Conservation (phyloP, 176 grass and related monocot species). For the sorghum (Sorghum bicolor) region DNA sequence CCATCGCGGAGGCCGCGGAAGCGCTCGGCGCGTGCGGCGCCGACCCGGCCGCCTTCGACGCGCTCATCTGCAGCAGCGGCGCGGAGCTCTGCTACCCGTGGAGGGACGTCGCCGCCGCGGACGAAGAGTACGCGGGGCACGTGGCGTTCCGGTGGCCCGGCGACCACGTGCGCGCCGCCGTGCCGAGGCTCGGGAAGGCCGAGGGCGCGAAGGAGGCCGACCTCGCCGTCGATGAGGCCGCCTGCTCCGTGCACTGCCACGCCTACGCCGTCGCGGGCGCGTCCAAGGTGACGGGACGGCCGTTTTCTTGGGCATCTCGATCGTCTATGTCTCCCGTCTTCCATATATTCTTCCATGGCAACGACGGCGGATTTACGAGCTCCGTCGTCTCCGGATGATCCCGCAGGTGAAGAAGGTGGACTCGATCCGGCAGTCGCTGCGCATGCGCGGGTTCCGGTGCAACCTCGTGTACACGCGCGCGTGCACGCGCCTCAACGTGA, state of each 20-base stretch:
- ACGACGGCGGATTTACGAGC: neutral
- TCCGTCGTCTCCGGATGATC: too few relatives aligned
- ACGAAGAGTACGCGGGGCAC: conserved; percentile 65
- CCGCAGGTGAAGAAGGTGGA: conserved; percentile 73
- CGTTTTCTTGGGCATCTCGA: neutral
- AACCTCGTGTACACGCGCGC: conserved; percentile 78
- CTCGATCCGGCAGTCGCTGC: conserved; percentile 59
- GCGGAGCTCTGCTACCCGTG: conserved; percentile 90
- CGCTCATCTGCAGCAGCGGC: conserved; percentile 80
- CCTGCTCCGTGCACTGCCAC: conserved; percentile 56
- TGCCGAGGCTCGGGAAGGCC: conserved; percentile 57
- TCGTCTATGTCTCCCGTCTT: neutral
- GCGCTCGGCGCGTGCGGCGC: conserved; percentile 48
- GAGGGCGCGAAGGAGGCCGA: conserved; percentile 49
- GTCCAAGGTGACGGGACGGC: conserved; percentile 35
- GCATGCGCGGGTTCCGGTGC: conserved; percentile 92
- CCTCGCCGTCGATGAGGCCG: conserved; percentile 40
- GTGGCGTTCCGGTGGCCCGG: conserved; percentile 82
- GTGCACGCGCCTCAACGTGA: conserved; percentile 70
- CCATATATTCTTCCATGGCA: conserved; percentile 1
- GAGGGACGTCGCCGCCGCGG: conserved; percentile 46
- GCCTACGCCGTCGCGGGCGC: conserved; percentile 41
- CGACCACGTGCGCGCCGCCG: conserved; percentile 46
- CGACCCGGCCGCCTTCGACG: conserved; percentile 60
- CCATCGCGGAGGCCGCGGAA: conserved; percentile 37